Base-by-base conservation (phyloP, 2,329 filamentous ascomycete genomes). In the Fusarium subtropicale region DNA sequence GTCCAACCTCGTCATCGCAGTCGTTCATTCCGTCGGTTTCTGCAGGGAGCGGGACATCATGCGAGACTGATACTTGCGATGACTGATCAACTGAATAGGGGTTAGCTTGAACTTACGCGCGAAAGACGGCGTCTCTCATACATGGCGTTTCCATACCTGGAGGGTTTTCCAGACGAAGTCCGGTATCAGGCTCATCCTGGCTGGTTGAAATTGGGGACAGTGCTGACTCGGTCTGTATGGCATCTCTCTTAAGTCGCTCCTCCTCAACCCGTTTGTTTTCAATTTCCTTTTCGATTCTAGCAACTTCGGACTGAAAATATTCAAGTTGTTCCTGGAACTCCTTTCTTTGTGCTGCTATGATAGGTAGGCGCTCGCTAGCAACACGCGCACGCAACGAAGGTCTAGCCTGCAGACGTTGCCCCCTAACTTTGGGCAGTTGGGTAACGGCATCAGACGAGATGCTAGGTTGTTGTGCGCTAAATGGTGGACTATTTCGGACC, bases 271-370 rank as follows among this genome's bases (percentile, higher is more conserved):
- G 64, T 28, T 79, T 79, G n/a, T 77, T 75, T 28, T 79, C 77
- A 16, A 85, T 79, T 62, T 88, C 86, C 26, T 80, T 80, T 72
- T 87, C 79, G 36, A 88, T 80, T 20, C 79, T 81, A 22, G 79
- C 78, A 24, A 85, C 79, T 72, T 87, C 81, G 7, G 82, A 81
- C 60, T 84, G 79, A 36, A 87, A 71, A 22, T 79, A 75, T 56
- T 81, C 80, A 20, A 88, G 72, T 62, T 81, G 84, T n/a, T 81
- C 78, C 69, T 87, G 76, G 34, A n/a, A 52, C 26, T 79, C 75
- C 53, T 69, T 76, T 31, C 79, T 73, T 41, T 74, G 77, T 24
- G 79, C 78, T 69, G 80, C 78, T 24, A 81, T 57, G 16, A 80
- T 63, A 12, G 79, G 76, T 24, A 81, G 64, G n/a, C 79, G 76